Conservation (phyloP, 352 stramenopile genomes). For the Globisporangium nunn region DNA sequence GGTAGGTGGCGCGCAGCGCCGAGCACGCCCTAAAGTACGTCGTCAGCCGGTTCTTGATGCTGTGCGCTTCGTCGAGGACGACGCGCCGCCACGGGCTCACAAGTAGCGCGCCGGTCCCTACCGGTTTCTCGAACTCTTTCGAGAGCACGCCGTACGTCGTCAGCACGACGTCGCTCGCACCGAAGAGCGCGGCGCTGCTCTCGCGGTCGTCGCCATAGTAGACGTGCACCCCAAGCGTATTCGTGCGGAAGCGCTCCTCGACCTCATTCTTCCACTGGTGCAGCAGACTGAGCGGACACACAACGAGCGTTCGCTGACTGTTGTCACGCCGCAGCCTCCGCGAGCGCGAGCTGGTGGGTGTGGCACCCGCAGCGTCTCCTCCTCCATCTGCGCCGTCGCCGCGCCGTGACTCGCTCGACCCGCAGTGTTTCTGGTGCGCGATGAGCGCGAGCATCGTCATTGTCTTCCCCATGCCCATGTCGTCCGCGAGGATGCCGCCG, state of each 20-base stretch:
- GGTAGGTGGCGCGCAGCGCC: slow-evolving; percentile 43
- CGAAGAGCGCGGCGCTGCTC: slow-evolving; percentile 5
- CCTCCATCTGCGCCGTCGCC: too few species aligned
- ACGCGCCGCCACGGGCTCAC: slow-evolving; percentile 66
- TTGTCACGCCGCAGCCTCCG: slow-evolving; percentile 5
- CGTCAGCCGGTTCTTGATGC: slow-evolving; percentile 86
- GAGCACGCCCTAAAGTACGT: slow-evolving; percentile 63
- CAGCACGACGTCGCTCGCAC: slow-evolving; percentile 62
- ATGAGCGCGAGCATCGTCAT: slow-evolving; percentile 75
- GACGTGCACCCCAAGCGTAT: slow-evolving; percentile 44
- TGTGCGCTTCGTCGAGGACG: slow-evolving; percentile 90
- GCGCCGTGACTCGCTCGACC: background rate
- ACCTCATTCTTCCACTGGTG: slow-evolving; percentile 87
- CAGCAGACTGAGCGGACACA: slow-evolving; percentile 84
- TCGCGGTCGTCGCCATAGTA: slow-evolving; percentile 73
- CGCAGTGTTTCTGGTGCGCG: slow-evolving; percentile 44
- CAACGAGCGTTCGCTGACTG: slow-evolving; percentile 59
- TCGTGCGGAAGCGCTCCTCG: slow-evolving; percentile 46
- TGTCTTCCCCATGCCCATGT: slow-evolving; percentile 90
- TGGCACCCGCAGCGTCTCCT: slow-evolving; percentile 25
- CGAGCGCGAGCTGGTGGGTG: background rate
- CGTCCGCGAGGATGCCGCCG: slow-evolving; percentile 86
- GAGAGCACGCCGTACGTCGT: slow-evolving; percentile 82
- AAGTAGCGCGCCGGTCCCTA: slow-evolving; percentile 19
- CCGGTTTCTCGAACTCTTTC: slow-evolving; percentile 49